phyloP scores from a whole-genome alignment of 345 rosid species.

The Brassica incana region DNA sequence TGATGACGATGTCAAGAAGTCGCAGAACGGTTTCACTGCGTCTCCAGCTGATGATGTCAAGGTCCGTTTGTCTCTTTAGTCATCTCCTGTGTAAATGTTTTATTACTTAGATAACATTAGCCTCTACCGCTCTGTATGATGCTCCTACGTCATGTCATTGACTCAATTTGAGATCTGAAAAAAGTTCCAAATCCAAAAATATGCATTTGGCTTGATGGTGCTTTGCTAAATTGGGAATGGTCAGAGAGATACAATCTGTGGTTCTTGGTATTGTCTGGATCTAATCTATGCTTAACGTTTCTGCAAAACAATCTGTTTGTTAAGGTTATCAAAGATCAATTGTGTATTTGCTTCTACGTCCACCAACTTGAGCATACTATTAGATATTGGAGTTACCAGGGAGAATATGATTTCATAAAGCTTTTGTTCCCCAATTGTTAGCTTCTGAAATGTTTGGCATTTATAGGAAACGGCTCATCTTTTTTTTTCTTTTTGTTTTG shows the following conservation, averaged over 20 bases:
- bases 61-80: slow-evolving; percentile 42
- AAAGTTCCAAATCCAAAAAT: slow-evolving; percentile 1
- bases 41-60: slow-evolving; percentile 60
- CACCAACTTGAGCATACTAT: neutral
- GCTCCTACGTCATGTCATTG: slow-evolving; percentile 11
- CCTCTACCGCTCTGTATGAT: slow-evolving; percentile 4
- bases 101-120: neutral
- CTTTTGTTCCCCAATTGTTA: neutral
- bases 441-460: slow-evolving; percentile 5
- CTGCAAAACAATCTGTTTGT: slow-evolving; percentile 11
- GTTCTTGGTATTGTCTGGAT: slow-evolving; percentile 4
- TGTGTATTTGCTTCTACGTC: neutral
- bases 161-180: slow-evolving; percentile 15
- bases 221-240: neutral
- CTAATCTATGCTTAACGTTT: slow-evolving; percentile 4
- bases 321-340: neutral
- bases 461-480: neutral
- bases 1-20: slow-evolving; percentile 61
- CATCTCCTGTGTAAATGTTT: neutral
- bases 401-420: neutral
- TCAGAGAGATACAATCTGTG: slow-evolving; percentile 4
- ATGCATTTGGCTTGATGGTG: slow-evolving; percentile 6
- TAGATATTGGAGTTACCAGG: neutral
- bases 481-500: neutral
- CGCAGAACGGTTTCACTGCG: slow-evolving; percentile 48